Base-by-base conservation (phyloP, 371 early-diverging fungal species). In the Zopfochytrium polystomum region DNA sequence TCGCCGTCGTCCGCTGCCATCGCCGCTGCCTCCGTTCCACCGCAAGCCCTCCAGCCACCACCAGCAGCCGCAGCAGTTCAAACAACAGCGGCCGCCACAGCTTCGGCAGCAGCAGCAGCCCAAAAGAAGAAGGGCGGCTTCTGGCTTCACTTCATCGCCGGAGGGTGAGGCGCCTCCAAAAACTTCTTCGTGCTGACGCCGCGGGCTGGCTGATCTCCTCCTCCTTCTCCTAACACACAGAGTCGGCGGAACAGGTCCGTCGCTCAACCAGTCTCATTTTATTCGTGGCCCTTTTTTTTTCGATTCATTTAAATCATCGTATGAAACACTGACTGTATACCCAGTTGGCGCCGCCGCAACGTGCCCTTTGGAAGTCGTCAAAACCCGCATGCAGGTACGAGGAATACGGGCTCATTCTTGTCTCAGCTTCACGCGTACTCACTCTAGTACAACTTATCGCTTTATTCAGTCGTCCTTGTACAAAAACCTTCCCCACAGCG, bases 321-420 rank as follows among this genome's bases (percentile, higher is more conserved):
- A 79, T 49, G 67, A 48, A 20, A 49, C 20, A 48, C 6, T 55
- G 13, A 85, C 1, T 89, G 86, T 47, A 87, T 22, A 86, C 1
- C 67, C 81, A 75, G 77, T 85, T n/a, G 93, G 92, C 31, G 92
- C 93, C 15, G 71, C 89, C 3, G 78, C 85, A 27, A 92, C 92
- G 6, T 90, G 91, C 33, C 95, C 95, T 6, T 72, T 94, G 30
- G 95, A 94, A 63, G 93, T 94, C 9, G 87, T 92, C 29, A 91
- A 91, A 63, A 93, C 94, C 0, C 78, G 93, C 42, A 70, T 92
- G 60, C 94, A 93, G 80, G 87, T 85, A 77, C 51, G 55, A 7
- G 18, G 15, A 5, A 22, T n/a, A 27, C n/a, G 3, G 38, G 50
- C 33, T 3, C 27, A 26, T 45, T 55, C 38, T 25, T 65, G 3